phyloP scores from a whole-genome alignment of 345 rosid species.

The Moringa oleifera region DNA sequence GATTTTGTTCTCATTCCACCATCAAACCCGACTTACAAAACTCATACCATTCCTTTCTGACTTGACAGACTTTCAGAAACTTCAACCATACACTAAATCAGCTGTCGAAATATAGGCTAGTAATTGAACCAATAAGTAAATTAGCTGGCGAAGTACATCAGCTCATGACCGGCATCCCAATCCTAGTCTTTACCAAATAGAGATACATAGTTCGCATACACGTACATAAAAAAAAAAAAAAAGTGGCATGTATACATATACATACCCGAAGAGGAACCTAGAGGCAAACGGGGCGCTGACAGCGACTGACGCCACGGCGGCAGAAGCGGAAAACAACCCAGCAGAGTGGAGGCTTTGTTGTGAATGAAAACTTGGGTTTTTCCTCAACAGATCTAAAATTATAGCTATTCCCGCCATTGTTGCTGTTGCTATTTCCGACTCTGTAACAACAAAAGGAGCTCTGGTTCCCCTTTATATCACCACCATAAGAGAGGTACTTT shows the following conservation, averaged over 20 bases:
- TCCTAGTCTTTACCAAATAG: too few species aligned
- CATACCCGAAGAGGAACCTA: constrained; percentile 75
- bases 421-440: constrained; percentile 1
- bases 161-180: too few species aligned
- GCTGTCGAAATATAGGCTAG: neutral
- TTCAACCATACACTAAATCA: neutral
- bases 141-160: too few species aligned
- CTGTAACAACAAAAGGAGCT: constrained; percentile 4
- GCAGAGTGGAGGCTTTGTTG: constrained; percentile 48
- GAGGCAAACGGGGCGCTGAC: constrained; percentile 73
- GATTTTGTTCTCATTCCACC: neutral
- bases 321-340: constrained; percentile 50
- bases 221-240: too few species aligned
- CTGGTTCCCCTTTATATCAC: constrained; percentile 10
- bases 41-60: too few species aligned
- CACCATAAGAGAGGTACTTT: neutral
- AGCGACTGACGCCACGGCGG: constrained; percentile 52
- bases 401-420: constrained; percentile 84
- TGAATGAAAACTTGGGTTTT: constrained; percentile 43
- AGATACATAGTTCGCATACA: too few species aligned
- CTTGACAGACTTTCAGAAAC: too few species aligned
- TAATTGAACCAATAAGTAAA: neutral
- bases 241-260: too few species aligned
- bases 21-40: neutral
- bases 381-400: constrained; percentile 70